phyloP scores from a whole-genome alignment of 1,284 basidiomycete species.

The Ustilago xerochloae region DNA sequence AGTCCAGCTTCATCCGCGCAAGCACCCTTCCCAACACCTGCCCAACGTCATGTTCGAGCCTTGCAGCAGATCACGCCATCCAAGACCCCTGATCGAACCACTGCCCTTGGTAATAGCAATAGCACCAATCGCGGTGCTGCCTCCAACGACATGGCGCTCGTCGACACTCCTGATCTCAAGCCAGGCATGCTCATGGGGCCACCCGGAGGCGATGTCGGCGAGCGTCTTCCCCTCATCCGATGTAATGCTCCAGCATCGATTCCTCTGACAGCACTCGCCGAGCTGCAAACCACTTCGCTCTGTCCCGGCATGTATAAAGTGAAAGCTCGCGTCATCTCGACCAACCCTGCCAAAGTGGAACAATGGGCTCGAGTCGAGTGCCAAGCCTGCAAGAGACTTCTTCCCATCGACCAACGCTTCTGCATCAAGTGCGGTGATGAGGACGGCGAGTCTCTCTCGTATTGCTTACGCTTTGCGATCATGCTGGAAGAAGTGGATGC shows the following conservation, averaged over 20 bases:
- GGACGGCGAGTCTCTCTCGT: constrained; percentile 34
- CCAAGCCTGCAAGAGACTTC: constrained; percentile 27
- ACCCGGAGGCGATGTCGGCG: constrained; percentile 2
- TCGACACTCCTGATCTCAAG: constrained; percentile 29
- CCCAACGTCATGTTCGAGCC: constrained; percentile 23
- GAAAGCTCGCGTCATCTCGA: constrained; percentile 30
- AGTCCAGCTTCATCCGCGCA: constrained; percentile 14
- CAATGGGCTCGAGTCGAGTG: constrained; percentile 44
- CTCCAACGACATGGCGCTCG: neutral
- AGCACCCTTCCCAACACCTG: constrained; percentile 40
- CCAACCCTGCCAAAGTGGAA: constrained; percentile 33
- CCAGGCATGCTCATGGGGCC: constrained; percentile 27
- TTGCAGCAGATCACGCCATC: constrained; percentile 21
- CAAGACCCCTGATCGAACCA: neutral
- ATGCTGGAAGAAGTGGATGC: constrained; percentile 46
- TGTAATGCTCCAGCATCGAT: constrained; percentile 39
- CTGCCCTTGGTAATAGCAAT: constrained; percentile 17
- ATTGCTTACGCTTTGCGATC: constrained; percentile 41
- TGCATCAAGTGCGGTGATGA: constrained; percentile 46
- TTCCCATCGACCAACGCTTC: constrained; percentile 42
- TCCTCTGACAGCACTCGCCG: constrained; percentile 23
- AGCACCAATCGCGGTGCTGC: constrained; percentile 7
- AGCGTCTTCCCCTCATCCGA: constrained; percentile 24
- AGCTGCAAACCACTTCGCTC: constrained; percentile 29
- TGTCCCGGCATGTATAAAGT: constrained; percentile 45